Conservation (phyloP, 257 asterid genomes). For the Solanum acaule region DNA sequence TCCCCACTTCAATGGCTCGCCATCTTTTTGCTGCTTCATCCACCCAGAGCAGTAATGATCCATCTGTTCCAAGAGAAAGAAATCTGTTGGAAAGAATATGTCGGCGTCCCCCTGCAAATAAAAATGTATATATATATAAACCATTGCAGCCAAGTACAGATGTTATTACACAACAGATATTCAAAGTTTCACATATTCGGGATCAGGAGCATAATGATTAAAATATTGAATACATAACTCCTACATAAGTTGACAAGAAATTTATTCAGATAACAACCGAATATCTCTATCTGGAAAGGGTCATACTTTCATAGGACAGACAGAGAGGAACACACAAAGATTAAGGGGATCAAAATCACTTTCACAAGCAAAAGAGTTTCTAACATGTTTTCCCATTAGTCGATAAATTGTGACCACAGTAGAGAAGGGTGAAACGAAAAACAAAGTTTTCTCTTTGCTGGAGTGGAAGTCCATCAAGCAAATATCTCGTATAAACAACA, state of each 20-base stretch:
- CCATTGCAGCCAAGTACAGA: neutral
- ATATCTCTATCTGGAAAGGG: neutral
- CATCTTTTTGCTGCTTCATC: slow-evolving; percentile 41
- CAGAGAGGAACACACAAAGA: neutral
- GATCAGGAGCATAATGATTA: neutral
- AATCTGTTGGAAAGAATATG: slow-evolving; percentile 96
- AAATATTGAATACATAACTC: neutral
- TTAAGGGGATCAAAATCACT: neutral
- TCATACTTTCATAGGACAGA: neutral
- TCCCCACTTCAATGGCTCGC: slow-evolving; percentile 47
- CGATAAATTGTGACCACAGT: neutral
- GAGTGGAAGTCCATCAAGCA: neutral
- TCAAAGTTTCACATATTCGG: neutral
- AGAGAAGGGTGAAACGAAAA: neutral
- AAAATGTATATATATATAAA: neutral
- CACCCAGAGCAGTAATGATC: slow-evolving; percentile 91
- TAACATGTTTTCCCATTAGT: neutral
- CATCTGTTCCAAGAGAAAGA: slow-evolving; percentile 74
- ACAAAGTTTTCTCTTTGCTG: neutral
- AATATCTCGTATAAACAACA: neutral
- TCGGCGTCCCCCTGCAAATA: slow-evolving; percentile 86
- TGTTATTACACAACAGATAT: neutral
- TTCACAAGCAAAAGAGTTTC: neutral
- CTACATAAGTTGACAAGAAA: neutral
- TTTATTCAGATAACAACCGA: neutral